phyloP scores from a whole-genome alignment of 176 grass and related monocot species.

The Carex littledalei region DNA sequence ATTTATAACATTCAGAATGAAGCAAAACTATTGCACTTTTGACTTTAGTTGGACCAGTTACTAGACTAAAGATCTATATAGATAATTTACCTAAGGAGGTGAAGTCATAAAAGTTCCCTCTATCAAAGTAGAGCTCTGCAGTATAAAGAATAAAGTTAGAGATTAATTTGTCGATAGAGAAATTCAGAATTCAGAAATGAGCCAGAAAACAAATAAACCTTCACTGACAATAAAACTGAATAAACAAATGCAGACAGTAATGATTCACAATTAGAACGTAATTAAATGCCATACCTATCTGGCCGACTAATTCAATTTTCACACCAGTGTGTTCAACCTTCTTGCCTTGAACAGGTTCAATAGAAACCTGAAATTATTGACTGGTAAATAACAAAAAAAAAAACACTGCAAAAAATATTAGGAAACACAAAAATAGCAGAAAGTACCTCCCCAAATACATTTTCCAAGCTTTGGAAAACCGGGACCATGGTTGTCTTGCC shows the following conservation, averaged over 20 bases:
- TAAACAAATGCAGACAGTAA: not conserved
- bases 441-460: conserved; percentile 58
- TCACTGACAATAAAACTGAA: not conserved
- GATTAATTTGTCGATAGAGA: not conserved
- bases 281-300: conserved; percentile 58
- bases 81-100: conserved; percentile 61
- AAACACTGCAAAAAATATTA: not conserved
- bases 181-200: not conserved
- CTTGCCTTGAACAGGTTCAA: conserved; percentile 81
- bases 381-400: not conserved
- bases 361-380: conserved; percentile 47
- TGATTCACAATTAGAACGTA: not conserved
- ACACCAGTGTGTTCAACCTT: conserved; percentile 81
- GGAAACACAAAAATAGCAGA: not conserved
- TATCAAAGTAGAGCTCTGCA: conserved; percentile 82
- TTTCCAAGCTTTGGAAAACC: conserved; percentile 74
- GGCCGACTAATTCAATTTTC: conserved; percentile 78
- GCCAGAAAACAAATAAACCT: not conserved
- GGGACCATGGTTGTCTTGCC: conserved; percentile 62
- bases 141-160: conserved; percentile 12
- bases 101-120: conserved; percentile 94
- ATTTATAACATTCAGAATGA: not conserved
- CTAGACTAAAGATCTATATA: not conserved
- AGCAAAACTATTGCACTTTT: not conserved
- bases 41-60: not conserved